Evolutionary conservation across 116 monocot genomes (phyloP).

Genomic region (Iris pallida): DNA sequence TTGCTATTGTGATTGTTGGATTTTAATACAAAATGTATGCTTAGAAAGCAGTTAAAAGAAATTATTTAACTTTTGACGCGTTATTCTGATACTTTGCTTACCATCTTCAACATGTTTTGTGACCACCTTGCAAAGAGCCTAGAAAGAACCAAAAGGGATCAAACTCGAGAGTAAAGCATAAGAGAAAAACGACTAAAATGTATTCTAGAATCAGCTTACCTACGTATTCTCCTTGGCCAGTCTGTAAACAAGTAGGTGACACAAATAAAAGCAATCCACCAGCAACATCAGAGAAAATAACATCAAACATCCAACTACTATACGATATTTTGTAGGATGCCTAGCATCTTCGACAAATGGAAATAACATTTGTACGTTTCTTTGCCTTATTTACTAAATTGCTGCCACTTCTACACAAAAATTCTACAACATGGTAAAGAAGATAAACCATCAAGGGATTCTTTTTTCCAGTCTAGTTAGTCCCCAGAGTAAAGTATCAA

Average conservation of each 20-base stretch:
- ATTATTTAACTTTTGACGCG: constrained; percentile 74
- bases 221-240: constrained; percentile 86
- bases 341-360: constrained; percentile 96
- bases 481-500: too few relatives aligned
- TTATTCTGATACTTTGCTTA: constrained; percentile 93
- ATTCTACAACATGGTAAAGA: constrained; percentile 95
- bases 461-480: too few relatives aligned
- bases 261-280: constrained; percentile 5
- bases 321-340: constrained; percentile 90
- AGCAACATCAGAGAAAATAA: constrained; percentile 71
- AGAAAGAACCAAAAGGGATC: constrained; percentile 2
- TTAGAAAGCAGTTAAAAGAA: neutral
- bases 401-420: constrained; percentile 87
- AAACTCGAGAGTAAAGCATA: neutral
- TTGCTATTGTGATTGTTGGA: too few relatives aligned
- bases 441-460: too few relatives aligned
- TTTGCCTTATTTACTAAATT: constrained; percentile 97
- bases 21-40: too few relatives aligned
- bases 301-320: constrained; percentile 99
- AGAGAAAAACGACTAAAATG: neutral
- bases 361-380: constrained; percentile 85
- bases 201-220: constrained; percentile 32
- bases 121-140: constrained; percentile 90
- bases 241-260: constrained; percentile 22
- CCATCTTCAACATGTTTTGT: constrained; percentile 86